phyloP scores from a whole-genome alignment of 768 basidiomycete genomes.

The Scleroderma bovista region DNA sequence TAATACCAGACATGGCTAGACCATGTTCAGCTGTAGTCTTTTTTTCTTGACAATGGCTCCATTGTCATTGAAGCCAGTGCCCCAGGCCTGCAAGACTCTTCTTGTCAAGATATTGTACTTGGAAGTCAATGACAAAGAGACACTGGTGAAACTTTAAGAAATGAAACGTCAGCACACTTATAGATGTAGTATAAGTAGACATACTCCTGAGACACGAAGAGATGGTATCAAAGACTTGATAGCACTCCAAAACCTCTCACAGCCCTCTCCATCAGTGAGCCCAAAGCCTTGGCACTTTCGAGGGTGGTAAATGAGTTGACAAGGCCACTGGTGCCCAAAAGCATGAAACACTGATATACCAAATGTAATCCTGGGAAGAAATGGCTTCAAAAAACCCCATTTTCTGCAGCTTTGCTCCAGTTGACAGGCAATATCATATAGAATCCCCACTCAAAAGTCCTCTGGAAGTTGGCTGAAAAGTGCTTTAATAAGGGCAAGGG shows the following conservation, averaged over 20 bases:
- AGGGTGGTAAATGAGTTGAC: conserved; percentile 34
- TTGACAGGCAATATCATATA: conserved; percentile 25
- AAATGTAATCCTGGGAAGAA: conserved; percentile 18
- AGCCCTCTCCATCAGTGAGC: conserved; percentile 24
- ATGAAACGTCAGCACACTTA: conserved; percentile 9
- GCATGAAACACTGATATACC: conserved; percentile 32
- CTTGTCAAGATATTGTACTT: conserved; percentile 15
- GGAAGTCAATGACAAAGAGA: conserved; percentile 21
- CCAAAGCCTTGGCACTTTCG: conserved; percentile 21
- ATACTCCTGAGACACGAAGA: conserved; percentile 15
- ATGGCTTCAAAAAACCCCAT: conserved; percentile 2
- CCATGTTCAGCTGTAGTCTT: background rate
- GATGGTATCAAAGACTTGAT: conserved; percentile 15
- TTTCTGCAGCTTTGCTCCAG: conserved; percentile 14
- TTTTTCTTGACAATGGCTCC: conserved; percentile 8
- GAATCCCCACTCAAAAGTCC: conserved; percentile 7
- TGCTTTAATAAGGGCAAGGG: conserved; percentile 11
- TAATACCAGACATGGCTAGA: background rate
- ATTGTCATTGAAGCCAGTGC: conserved; percentile 7
- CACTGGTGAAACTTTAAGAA: conserved; percentile 19
- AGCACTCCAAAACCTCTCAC: conserved; percentile 21
- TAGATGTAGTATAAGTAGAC: background rate
- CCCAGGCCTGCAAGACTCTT: conserved; percentile 10
- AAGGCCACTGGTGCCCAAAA: conserved; percentile 30
- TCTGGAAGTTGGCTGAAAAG: conserved; percentile 15